Percentiles rank a stretch among this genome's conserved stretches.
phyloP scores from a whole-genome alignment of 139 green algal species.

The Diplosphaera chodatii region DNA sequence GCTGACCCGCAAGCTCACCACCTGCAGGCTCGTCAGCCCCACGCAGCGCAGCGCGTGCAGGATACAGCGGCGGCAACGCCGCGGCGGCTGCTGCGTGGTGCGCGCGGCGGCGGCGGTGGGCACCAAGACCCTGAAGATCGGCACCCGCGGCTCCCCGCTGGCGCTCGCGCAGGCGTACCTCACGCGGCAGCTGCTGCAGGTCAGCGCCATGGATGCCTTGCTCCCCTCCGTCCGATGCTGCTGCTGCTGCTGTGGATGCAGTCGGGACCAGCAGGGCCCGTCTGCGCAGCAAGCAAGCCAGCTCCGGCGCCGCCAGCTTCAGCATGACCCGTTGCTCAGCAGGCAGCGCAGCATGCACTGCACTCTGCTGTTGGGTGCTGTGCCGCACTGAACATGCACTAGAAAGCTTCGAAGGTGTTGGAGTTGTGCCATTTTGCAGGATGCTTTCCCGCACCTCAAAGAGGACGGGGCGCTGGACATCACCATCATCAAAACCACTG shows the following conservation, averaged over 20 bases:
- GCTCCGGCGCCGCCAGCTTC: too few species aligned
- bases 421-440: constrained; percentile 27
- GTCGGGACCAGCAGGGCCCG: too few species aligned
- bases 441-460: constrained; percentile 73
- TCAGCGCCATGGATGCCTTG: not conserved
- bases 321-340: too few species aligned
- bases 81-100: not conserved
- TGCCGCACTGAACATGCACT: too few species aligned
- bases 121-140: constrained; percentile 58
- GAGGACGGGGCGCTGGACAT: constrained; percentile 97
- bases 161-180: constrained; percentile 97
- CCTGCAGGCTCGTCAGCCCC: not conserved
- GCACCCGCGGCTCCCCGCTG: constrained; percentile 84
- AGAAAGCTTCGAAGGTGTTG: too few species aligned
- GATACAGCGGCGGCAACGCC: not conserved
- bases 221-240: too few species aligned
- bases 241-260: too few species aligned
- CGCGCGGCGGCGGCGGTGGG: not conserved
- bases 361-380: too few species aligned
- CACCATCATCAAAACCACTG: constrained; percentile 99
- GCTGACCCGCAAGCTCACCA: too few species aligned
- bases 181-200: constrained; percentile 91
- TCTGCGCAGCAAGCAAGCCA: too few species aligned
- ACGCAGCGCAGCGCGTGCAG: not conserved
- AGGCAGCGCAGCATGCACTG: too few species aligned